These are phyloP conservation scores for Vitis hybrid DNA, from an alignment of 177 flowering plant species.

Conservation along the genomic window DNA sequence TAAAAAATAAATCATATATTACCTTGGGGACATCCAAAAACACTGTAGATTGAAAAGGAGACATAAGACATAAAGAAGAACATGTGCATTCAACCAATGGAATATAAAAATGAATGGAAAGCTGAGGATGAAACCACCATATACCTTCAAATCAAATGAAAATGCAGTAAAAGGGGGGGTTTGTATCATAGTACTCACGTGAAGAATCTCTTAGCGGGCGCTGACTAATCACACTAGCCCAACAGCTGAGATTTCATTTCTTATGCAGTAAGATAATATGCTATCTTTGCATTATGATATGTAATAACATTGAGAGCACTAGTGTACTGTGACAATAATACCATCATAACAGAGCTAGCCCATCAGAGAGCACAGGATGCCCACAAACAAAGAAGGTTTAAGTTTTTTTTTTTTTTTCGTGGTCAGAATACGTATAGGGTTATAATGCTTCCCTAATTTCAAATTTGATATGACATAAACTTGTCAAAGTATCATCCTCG, in stretches of 20 bases:
- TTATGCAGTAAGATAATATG: not conserved
- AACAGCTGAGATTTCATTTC: not conserved
- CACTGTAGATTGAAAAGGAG: not conserved
- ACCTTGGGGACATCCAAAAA: not conserved
- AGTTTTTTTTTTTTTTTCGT: no score
- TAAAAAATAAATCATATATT: not conserved
- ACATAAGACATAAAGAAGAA: not conserved
- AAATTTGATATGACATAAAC: no score
- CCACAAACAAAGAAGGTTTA: no score
- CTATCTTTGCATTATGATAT: not conserved
- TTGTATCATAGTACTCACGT: conserved; percentile 16
- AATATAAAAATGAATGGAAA: conserved; percentile 14
- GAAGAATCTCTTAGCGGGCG: conserved; percentile 5
- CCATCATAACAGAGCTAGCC: not conserved
- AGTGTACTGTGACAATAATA: not conserved
- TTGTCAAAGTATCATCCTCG: no score
- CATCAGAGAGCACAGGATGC: no score
- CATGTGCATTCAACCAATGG: conserved; percentile 6
- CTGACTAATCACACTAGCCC: conserved; percentile 12
- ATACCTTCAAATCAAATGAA: conserved; percentile 9
- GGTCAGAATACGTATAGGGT: no score
- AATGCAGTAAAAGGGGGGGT: conserved; percentile 5
- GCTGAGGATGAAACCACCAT: conserved; percentile 25
- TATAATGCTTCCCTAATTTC: no score
- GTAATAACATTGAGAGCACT: not conserved